Conservation (phyloP, 2,329 filamentous ascomycete species). For the Periconia sp. region DNA sequence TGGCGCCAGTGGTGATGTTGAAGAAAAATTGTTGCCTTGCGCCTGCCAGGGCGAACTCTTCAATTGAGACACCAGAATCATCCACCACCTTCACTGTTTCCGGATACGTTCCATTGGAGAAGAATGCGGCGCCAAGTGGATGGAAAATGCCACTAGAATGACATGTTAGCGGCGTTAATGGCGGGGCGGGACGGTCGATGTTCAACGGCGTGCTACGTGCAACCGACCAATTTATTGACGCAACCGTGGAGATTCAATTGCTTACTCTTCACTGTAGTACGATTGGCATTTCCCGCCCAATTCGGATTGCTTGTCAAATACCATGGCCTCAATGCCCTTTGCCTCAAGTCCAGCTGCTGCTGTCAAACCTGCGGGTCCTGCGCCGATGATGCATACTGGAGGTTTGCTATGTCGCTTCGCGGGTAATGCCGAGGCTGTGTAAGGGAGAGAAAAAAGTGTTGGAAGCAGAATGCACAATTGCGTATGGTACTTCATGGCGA, state of each 20-base stretch:
- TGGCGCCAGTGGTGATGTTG: constrained; percentile 36
- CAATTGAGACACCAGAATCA: constrained; percentile 32
- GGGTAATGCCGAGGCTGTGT: constrained; percentile 30
- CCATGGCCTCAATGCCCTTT: constrained; percentile 38
- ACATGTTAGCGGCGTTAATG: constrained; percentile 36
- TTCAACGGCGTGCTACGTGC: constrained; percentile 11
- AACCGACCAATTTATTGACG: background rate
- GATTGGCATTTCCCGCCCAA: constrained; percentile 43
- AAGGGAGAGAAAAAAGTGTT: constrained; percentile 22
- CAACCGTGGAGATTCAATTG: constrained; percentile 16
- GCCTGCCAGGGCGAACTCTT: constrained; percentile 36
- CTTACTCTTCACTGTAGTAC: constrained; percentile 42
- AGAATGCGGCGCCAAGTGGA: constrained; percentile 42
- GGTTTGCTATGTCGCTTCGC: constrained; percentile 20
- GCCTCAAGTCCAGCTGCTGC: constrained; percentile 35
- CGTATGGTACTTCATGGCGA: constrained; percentile 17
- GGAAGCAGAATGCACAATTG: constrained; percentile 27
- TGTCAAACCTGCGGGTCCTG: constrained; percentile 40
- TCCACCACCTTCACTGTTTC: constrained; percentile 40
- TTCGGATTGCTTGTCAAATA: constrained; percentile 40
- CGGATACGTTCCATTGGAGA: constrained; percentile 40
- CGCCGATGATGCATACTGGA: constrained; percentile 43
- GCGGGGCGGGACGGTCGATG: constrained; percentile 17
- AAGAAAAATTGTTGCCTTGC: constrained; percentile 35
- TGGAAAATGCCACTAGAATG: constrained; percentile 40